Conservation (phyloP, 139 green algal genomes). For the Chlamydomonas sp. region DNA sequence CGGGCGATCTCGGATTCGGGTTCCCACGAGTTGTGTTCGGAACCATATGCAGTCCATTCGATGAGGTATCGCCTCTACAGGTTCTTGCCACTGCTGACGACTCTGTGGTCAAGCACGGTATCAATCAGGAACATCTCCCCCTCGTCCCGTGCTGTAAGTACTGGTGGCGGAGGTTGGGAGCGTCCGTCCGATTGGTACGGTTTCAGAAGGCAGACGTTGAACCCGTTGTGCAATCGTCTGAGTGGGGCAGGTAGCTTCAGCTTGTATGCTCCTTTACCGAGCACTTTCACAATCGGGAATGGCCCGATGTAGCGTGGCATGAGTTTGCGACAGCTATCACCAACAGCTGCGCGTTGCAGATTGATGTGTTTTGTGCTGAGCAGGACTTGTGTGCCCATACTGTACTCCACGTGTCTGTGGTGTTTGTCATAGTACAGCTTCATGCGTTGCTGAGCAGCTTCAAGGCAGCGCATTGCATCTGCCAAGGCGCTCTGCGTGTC, state of each 20-base stretch:
- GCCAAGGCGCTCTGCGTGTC: not conserved
- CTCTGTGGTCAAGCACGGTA: no score
- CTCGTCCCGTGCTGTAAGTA: no score
- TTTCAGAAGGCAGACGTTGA: conserved; percentile 16
- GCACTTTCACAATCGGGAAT: conserved; percentile 22
- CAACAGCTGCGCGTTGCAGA: not conserved
- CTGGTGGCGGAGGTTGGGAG: no score
- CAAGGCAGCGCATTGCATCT: conserved; percentile 4
- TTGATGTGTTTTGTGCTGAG: conserved; percentile 20
- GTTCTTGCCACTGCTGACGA: no score
- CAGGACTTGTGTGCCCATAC: conserved; percentile 16
- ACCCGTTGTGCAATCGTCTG: conserved; percentile 21
- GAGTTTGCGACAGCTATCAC: conserved; percentile 24
- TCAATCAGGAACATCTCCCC: no score
- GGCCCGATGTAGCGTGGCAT: conserved; percentile 34
- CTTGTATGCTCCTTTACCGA: conserved; percentile 17
- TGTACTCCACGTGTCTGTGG: not conserved
- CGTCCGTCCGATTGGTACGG: no score
- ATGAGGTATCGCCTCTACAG: no score
- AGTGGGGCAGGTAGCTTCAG: conserved; percentile 11
- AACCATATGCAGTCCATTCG: no score
- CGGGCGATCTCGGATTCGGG: no score
- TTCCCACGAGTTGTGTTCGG: no score
- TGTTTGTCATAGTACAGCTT: conserved; percentile 8
- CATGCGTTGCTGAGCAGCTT: conserved; percentile 13